Conservation (phyloP, 2,329 filamentous ascomycete species). For the Didymella pinodella region DNA sequence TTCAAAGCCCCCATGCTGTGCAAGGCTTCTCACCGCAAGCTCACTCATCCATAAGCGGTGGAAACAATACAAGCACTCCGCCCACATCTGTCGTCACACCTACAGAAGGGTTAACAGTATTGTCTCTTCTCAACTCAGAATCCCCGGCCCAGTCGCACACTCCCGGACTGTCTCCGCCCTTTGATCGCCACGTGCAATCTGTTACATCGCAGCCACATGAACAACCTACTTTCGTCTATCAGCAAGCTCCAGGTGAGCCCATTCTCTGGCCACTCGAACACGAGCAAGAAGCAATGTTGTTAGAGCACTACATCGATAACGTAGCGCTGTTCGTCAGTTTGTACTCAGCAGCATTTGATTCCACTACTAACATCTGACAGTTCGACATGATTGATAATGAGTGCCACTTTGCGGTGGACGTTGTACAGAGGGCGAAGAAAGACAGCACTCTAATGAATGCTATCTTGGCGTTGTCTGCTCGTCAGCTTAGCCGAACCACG, state of each 20-base stretch:
- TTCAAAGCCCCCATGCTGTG: constrained; percentile 22
- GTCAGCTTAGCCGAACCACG: constrained; percentile 52
- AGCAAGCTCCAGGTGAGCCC: constrained; percentile 40
- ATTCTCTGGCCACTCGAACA: constrained; percentile 48
- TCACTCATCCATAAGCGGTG: constrained; percentile 25
- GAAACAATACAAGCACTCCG: constrained; percentile 29
- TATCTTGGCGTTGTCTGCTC: constrained; percentile 53
- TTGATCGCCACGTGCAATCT: constrained; percentile 21
- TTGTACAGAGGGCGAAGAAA: constrained; percentile 48
- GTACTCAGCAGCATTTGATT: too few species aligned
- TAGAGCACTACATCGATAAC: constrained; percentile 49
- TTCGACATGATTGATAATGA: constrained; percentile 49
- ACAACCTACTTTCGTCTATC: constrained; percentile 38
- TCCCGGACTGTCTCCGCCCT: constrained; percentile 26
- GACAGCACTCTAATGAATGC: constrained; percentile 54
- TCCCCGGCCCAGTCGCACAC: constrained; percentile 34
- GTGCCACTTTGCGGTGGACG: constrained; percentile 46
- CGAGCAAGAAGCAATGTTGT: constrained; percentile 49
- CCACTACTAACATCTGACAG: constrained; percentile 22
- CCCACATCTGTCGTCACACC: constrained; percentile 32
- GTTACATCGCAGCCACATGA: constrained; percentile 20
- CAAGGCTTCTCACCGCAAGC: constrained; percentile 20
- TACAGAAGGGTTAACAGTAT: constrained; percentile 43
- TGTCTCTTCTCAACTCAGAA: constrained; percentile 47
- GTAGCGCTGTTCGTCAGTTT: constrained; percentile 47